Evolutionary conservation across 139 green algal species (phyloP).

Genomic region (Chlamydomonas schloesseri): DNA sequence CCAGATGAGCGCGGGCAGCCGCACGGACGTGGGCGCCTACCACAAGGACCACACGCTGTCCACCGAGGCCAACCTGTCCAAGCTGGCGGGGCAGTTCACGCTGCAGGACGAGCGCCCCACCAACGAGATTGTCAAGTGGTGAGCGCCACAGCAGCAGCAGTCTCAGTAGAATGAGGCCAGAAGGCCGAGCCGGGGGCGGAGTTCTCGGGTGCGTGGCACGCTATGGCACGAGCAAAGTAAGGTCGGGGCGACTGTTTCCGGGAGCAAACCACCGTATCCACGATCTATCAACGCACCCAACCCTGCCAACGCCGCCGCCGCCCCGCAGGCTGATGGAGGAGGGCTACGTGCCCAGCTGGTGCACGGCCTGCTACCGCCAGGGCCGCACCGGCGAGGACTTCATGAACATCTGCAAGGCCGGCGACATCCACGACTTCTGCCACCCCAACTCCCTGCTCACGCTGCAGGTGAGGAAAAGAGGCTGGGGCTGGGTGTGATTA

Average conservation of each 20-base stretch:
- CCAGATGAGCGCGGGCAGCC: constrained; percentile 76
- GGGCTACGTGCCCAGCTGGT: constrained; percentile 81
- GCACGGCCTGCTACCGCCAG: constrained; percentile 85
- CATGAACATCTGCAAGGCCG: constrained; percentile 83
- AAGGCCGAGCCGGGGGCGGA: too few species aligned
- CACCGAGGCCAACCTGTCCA: constrained; percentile 59
- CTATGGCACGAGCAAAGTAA: too few species aligned
- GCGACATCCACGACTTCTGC: constrained; percentile 87
- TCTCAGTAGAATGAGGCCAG: too few species aligned
- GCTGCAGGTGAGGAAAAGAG: constrained; percentile 56
- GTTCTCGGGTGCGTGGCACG: too few species aligned
- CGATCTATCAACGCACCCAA: too few species aligned
- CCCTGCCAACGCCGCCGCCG: too few species aligned
- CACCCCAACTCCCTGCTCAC: constrained; percentile 82
- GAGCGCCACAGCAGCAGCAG: too few species aligned
- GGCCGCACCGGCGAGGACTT: constrained; percentile 80
- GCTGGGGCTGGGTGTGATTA: too few species aligned
- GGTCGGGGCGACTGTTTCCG: too few species aligned
- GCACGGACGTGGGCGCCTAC: constrained; percentile 80
- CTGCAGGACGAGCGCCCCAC: constrained; percentile 68
- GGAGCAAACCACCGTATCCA: too few species aligned
- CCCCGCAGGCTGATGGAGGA: constrained; percentile 76
- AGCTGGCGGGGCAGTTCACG: constrained; percentile 75
- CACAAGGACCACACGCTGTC: constrained; percentile 60
- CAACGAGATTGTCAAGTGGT: constrained; percentile 68